Conservation (phyloP, 345 rosid species). For the Arabidopsis suecica region DNA sequence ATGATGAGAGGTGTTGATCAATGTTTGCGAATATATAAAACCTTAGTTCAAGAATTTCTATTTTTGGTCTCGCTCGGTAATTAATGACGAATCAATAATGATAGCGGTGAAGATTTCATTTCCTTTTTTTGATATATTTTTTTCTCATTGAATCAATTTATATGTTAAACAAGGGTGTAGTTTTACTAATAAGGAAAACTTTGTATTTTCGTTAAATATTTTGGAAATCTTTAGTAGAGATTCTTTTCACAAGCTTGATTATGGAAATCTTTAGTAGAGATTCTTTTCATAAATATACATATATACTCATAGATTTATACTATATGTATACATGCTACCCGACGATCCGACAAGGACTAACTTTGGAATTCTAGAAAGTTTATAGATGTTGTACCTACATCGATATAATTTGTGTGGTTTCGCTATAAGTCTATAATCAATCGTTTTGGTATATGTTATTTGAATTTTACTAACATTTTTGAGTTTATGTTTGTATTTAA, state of each 20-base stretch:
- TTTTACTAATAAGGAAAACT: conserved; percentile 3
- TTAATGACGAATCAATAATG: conserved; percentile 9
- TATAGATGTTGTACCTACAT: no score
- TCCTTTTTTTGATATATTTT: background rate
- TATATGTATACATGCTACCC: background rate
- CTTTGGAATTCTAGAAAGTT: no score
- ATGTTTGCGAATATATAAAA: conserved; percentile 17
- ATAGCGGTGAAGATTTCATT: background rate
- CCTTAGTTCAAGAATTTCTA: background rate
- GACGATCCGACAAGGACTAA: no score
- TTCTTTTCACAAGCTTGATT: background rate
- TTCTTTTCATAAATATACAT: background rate
- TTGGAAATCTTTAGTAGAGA: background rate
- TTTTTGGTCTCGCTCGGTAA: conserved; percentile 2
- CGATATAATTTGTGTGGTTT: background rate
- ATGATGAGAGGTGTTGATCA: conserved; percentile 26
- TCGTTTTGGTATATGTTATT: background rate
- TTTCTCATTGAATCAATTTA: background rate
- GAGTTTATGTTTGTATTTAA: background rate
- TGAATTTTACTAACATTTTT: background rate
- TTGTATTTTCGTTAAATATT: background rate
- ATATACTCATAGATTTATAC: background rate
- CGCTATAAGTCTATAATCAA: background rate
- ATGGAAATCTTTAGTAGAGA: background rate
- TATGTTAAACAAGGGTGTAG: conserved; percentile 2